Conservation (phyloP, 1,139 yeast species). For the Saccharomyces hybrid region DNA sequence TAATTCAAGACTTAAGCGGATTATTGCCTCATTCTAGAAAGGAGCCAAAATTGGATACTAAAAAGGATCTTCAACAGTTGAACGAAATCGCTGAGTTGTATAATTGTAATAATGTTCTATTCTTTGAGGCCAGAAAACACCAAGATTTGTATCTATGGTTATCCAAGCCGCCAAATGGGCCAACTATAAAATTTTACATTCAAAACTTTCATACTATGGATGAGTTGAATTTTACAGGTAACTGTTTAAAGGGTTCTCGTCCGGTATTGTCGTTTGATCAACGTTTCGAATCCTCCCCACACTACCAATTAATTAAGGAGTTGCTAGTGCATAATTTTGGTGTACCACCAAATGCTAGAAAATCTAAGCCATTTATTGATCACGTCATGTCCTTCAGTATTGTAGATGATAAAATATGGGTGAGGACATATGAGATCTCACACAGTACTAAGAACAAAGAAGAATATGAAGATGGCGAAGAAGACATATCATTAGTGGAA, state of each 20-base stretch:
- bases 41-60: constrained; percentile 92
- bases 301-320: constrained; percentile 73
- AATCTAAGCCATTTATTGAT: constrained; percentile 88
- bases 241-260: constrained; percentile 91
- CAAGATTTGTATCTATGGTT: constrained; percentile 93
- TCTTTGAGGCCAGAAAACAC: constrained; percentile 95
- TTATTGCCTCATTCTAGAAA: constrained; percentile 93
- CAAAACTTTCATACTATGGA: constrained; percentile 95
- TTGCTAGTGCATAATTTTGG: constrained; percentile 83
- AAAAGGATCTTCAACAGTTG: constrained; percentile 78
- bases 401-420: constrained; percentile 93
- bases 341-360: constrained; percentile 94
- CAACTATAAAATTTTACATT: constrained; percentile 86
- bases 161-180: constrained; percentile 96
- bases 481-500: constrained; percentile 74
- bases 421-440: constrained; percentile 86
- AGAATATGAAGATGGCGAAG: constrained; percentile 39
- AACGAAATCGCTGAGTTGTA: constrained; percentile 95
- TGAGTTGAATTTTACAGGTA: constrained; percentile 93
- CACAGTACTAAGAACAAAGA: constrained; percentile 55
- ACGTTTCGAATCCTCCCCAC: constrained; percentile 60
- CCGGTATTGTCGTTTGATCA: constrained; percentile 89
- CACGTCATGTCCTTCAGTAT: constrained; percentile 91
- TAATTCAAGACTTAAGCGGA: constrained; percentile 70
- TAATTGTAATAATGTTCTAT: constrained; percentile 92